Evolutionary conservation across 116 monocot genomes (phyloP).

Genomic region (Papilionanthe hybrid): DNA sequence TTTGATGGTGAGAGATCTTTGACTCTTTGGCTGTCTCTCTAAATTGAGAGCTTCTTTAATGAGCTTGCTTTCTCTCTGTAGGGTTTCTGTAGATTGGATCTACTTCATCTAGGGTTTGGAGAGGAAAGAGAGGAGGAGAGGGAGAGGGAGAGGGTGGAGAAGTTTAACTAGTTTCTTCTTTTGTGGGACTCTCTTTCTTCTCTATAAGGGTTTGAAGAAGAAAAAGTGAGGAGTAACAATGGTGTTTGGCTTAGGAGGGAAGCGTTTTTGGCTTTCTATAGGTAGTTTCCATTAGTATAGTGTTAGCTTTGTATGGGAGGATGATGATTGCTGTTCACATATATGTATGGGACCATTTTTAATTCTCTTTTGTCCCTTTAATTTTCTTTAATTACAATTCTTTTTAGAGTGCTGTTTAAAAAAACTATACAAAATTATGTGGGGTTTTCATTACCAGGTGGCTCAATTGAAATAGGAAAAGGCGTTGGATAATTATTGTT

Average conservation of each 20-base stretch:
- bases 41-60: too few species aligned
- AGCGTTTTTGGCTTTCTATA: not conserved
- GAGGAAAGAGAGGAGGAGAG: not conserved
- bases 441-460: too few species aligned
- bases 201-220: not conserved
- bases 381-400: not conserved
- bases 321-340: not conserved
- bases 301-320: slow-evolving; percentile 1
- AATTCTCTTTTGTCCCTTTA: not conserved
- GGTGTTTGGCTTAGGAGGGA: not conserved
- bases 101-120: slow-evolving; percentile 1
- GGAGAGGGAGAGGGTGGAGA: not conserved
- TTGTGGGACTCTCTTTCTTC: not conserved
- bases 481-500: too few species aligned
- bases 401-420: not conserved
- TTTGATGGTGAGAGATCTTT: too few species aligned
- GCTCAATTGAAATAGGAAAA: too few species aligned
- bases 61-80: too few species aligned
- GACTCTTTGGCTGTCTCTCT: too few species aligned
- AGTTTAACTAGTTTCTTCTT: too few species aligned
- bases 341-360: slow-evolving; percentile 3
- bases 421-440: too few species aligned
- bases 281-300: not conserved
- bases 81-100: not conserved
- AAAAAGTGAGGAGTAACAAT: not conserved